A percentile compares a stretch with the other conserved stretches of the same genome.
These are phyloP conservation scores for Elongisporangium senticosum DNA, from an alignment of 352 stramenopile genomes.

Conservation along the genomic window DNA sequence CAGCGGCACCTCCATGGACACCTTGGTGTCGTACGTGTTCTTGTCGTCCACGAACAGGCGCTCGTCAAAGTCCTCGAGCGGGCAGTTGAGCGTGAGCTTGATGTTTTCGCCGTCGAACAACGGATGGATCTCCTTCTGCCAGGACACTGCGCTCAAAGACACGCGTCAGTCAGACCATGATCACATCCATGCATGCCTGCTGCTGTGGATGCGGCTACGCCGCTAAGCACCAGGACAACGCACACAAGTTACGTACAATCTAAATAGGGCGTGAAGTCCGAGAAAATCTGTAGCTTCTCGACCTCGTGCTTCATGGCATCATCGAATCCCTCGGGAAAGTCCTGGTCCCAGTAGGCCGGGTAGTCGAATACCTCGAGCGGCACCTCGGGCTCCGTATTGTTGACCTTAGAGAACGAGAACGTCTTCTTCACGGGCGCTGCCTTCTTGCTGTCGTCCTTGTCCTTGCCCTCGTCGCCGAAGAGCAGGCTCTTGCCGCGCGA, in stretches of 20 bases:
- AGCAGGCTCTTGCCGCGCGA: constrained; percentile 25
- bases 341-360: constrained; percentile 69
- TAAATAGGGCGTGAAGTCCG: constrained; percentile 68
- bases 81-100: constrained; percentile 69
- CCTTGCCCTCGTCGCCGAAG: constrained; percentile 17
- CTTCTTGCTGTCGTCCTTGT: constrained; percentile 3
- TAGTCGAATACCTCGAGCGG: constrained; percentile 65
- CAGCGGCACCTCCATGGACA: constrained; percentile 73
- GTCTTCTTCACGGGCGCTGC: constrained; percentile 34
- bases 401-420: constrained; percentile 52
- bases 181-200: neutral
- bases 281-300: constrained; percentile 80
- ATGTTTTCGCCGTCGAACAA: constrained; percentile 61
- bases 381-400: constrained; percentile 29
- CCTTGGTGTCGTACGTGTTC: constrained; percentile 78
- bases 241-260: constrained; percentile 53
- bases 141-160: constrained; percentile 33
- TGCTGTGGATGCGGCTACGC: too few relatives aligned
- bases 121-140: constrained; percentile 75
- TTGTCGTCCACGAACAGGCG: constrained; percentile 74
- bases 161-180: neutral
- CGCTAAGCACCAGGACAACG: too few relatives aligned
- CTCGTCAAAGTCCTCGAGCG: constrained; percentile 81
- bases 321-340: constrained; percentile 68
- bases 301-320: constrained; percentile 84